These are phyloP conservation scores for Lumnitzera racemosa DNA, from an alignment of 345 rosid genomes.

Conservation along the genomic window DNA sequence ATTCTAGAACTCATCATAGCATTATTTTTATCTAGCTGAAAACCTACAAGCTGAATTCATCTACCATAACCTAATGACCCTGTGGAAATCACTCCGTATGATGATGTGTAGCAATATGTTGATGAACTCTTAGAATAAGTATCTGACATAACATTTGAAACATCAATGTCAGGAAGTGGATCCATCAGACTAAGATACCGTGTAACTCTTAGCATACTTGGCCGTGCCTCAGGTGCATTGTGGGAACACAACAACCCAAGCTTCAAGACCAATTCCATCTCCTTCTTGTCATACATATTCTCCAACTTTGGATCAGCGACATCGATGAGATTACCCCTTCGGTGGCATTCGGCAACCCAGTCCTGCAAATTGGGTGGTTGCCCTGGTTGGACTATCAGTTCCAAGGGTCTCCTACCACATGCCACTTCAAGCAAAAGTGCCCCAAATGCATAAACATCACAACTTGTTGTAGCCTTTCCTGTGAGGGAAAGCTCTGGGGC, in stretches of 20 bases:
- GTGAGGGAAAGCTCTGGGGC: slow-evolving; percentile 69
- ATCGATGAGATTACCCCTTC: slow-evolving; percentile 19
- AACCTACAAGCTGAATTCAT: no score
- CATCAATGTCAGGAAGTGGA: slow-evolving; percentile 16
- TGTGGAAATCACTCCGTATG: no score
- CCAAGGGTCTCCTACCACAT: slow-evolving; percentile 45
- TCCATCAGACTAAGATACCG: slow-evolving; percentile 49
- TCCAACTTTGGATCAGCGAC: slow-evolving; percentile 42
- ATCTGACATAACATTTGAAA: no score
- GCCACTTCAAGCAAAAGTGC: slow-evolving; percentile 64
- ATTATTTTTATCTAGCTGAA: no score
- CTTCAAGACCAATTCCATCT: slow-evolving; percentile 39
- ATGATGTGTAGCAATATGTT: no score
- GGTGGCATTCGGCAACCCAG: slow-evolving; percentile 25
- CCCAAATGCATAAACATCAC: slow-evolving; percentile 66
- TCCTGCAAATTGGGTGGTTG: slow-evolving; percentile 23
- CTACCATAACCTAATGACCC: no score
- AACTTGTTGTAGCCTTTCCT: slow-evolving; percentile 54
- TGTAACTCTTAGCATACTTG: slow-evolving; percentile 46
- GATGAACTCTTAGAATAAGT: no score
- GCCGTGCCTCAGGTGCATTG: slow-evolving; percentile 29
- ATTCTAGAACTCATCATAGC: no score
- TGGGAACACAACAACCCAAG: slow-evolving; percentile 58
- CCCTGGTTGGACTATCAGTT: background rate
- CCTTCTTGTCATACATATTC: slow-evolving; percentile 18